Evolutionary conservation across 768 basidiomycete genomes (phyloP).

Genomic region (Russula abietina): DNA sequence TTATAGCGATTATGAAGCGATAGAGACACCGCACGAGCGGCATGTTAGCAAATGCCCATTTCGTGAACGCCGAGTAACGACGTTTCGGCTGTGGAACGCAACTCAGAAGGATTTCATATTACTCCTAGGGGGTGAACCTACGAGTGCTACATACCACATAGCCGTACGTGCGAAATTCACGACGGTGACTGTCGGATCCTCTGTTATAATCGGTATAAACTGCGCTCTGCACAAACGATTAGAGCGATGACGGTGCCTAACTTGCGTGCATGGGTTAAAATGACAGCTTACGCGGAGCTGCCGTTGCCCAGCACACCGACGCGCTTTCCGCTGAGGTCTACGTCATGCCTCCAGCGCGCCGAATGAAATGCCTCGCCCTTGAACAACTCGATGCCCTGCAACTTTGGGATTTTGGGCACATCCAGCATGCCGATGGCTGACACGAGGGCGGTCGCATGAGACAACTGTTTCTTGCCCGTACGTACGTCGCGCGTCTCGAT

Average conservation of each 20-base stretch:
- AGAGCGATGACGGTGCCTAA: not conserved
- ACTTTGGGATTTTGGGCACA: constrained; percentile 27
- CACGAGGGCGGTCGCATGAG: constrained; percentile 29
- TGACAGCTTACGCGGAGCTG: constrained; percentile 41
- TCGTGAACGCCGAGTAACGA: constrained; percentile 39
- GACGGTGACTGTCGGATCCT: constrained; percentile 43
- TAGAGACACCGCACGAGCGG: constrained; percentile 44
- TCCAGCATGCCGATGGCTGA: constrained; percentile 30
- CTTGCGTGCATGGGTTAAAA: not conserved
- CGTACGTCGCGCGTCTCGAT: constrained; percentile 26
- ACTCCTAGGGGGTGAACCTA: constrained; percentile 24
- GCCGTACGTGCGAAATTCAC: constrained; percentile 52
- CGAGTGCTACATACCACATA: constrained; percentile 49
- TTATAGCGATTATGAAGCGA: constrained; percentile 41
- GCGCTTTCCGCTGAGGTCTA: constrained; percentile 44
- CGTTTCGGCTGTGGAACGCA: constrained; percentile 22
- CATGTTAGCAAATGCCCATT: constrained; percentile 50
- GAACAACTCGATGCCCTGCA: constrained; percentile 35
- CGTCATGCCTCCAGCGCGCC: constrained; percentile 48
- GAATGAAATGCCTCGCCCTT: constrained; percentile 52
- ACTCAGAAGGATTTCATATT: not conserved
- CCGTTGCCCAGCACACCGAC: constrained; percentile 61
- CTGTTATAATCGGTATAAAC: constrained; percentile 46
- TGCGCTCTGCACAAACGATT: constrained; percentile 31
- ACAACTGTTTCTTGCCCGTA: constrained; percentile 10